Base-by-base conservation (phyloP, 306 rosid species). In the Prunus davidiana region DNA sequence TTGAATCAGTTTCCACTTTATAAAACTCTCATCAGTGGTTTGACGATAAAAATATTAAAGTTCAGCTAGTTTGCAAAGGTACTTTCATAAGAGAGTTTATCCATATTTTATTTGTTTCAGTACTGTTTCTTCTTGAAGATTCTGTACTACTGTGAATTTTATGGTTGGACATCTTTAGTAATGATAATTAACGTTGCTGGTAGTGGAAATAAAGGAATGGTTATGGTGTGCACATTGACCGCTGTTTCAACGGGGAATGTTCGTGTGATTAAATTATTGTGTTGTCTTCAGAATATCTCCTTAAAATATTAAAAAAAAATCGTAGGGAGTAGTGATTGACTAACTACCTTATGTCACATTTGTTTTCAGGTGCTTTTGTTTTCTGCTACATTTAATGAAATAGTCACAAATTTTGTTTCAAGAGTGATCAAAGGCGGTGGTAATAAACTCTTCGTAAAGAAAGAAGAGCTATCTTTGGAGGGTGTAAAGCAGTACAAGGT, bases 331-430 rank as follows among this genome's bases (percentile, higher is more conserved):
- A 25, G 18, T 28, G 32, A 14, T n/a, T 68, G 49, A 68, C 19
- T 43, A 32, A 45, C 8, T 41, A 34, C 41, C 13, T 55, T 43
- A 6, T 24, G 19, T 24, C 15, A 14, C 15, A 57, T 51, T 69
- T 62, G 11, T 56, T 80, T 75, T 62, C 93, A 93, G 97, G 93
- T 91, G 79, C 91, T 89, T 76, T 78, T 93, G 80, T 94, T 91
- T 86, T 94, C 98, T 76, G 98, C 97, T 58, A 94, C 98, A 32
- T 94, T 94, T 55, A 92, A 89, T 75, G 96, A 94, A n/a, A 82
- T 24, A 2, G 98, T 94, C 66, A 94, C 82, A 84, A 85, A 80
- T 47, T 94, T 94, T 46, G 89, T 86, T 64, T 78, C 95, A 22
- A 92, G 84, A 77, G 82, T 65, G 5, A 91, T 94, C 51, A 89